Evolutionary conservation across 495 filamentous ascomycete species (phyloP).

Genomic region (Lentithecium fluviatile): DNA sequence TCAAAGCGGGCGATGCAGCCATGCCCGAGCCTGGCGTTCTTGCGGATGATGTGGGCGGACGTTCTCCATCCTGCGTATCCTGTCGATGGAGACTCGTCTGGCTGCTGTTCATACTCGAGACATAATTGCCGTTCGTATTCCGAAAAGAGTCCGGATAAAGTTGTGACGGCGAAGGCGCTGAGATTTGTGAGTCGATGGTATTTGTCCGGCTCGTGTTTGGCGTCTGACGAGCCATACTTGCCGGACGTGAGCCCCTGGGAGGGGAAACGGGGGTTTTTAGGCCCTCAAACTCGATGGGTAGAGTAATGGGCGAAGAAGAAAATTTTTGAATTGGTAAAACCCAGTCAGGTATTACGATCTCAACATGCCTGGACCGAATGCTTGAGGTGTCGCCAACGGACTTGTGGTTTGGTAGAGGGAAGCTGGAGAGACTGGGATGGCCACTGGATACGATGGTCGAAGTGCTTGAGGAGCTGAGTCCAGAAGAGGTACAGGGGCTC

Average conservation of each 20-base stretch:
- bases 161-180: slow-evolving; percentile 46
- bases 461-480: slow-evolving; percentile 28
- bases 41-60: slow-evolving; percentile 49
- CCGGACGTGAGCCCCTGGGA: slow-evolving; percentile 21
- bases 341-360: slow-evolving; percentile 45
- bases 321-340: slow-evolving; percentile 38
- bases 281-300: neutral
- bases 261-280: slow-evolving; percentile 10
- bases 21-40: slow-evolving; percentile 32
- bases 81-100: slow-evolving; percentile 57
- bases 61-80: slow-evolving; percentile 50
- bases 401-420: slow-evolving; percentile 34
- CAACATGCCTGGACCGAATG: slow-evolving; percentile 41
- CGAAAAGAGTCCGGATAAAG: slow-evolving; percentile 35
- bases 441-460: slow-evolving; percentile 28
- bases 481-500: slow-evolving; percentile 29
- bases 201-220: slow-evolving; percentile 49
- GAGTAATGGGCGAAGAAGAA: slow-evolving; percentile 23
- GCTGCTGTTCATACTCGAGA: slow-evolving; percentile 53
- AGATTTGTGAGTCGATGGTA: slow-evolving; percentile 61
- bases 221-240: slow-evolving; percentile 43
- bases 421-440: slow-evolving; percentile 33
- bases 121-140: slow-evolving; percentile 27
- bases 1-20: slow-evolving; percentile 28
- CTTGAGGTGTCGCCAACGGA: slow-evolving; percentile 28